Evolutionary conservation across 225 moss, liverwort and hornwort genomes (phyloP).

Genomic region (Pseudisothecium myosuroides): DNA sequence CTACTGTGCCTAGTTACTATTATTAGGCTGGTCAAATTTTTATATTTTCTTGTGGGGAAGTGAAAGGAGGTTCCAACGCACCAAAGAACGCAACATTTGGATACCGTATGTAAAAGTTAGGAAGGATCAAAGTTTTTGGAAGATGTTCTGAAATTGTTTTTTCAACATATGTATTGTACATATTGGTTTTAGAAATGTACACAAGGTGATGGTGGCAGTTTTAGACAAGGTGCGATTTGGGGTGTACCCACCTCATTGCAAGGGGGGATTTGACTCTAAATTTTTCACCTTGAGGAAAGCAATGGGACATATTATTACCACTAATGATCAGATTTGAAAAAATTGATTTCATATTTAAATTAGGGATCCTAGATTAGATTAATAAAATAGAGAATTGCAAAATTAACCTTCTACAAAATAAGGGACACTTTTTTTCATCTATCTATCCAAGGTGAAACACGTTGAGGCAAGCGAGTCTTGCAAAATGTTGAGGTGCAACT

Average conservation of each 20-base stretch:
- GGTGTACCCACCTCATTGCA: not conserved
- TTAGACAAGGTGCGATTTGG: not conserved
- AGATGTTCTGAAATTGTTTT: not conserved
- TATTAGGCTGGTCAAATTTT: not conserved
- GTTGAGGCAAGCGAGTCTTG: fast-evolving
- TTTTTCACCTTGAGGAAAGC: not conserved
- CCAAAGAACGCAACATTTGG: fast-evolving
- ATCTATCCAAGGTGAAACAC: not conserved
- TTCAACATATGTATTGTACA: fast-evolving
- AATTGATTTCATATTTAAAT: not conserved
- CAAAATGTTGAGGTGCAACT: not conserved
- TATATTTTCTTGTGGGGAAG: not conserved
- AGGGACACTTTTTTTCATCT: not conserved
- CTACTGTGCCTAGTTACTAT: not conserved
- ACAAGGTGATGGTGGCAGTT: fast-evolving
- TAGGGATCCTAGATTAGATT: not conserved
- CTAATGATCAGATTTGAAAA: not conserved
- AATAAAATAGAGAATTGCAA: not conserved
- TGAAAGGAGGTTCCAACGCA: not conserved
- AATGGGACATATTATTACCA: not conserved
- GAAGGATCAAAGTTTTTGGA: not conserved
- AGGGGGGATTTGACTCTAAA: not conserved
- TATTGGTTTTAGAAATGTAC: not conserved
- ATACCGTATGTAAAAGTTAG: not conserved
- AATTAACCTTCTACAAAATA: not conserved